A percentile compares a stretch with the other conserved stretches of the same genome.
Evolutionary conservation across 257 asterid genomes (phyloP).

Genomic region (Primulina huaijiensis): DNA sequence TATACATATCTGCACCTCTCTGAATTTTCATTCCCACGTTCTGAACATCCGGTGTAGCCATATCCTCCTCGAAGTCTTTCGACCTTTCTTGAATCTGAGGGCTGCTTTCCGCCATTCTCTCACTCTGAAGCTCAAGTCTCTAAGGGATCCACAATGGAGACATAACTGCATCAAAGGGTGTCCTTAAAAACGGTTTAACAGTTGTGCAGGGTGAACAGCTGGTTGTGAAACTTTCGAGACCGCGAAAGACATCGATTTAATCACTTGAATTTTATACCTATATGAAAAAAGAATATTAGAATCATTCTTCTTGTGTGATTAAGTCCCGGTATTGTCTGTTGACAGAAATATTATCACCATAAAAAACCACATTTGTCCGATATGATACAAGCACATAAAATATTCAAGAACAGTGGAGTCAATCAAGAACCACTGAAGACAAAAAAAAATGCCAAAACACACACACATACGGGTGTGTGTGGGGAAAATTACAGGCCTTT

Average conservation of each 20-base stretch:
- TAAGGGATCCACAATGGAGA: background rate
- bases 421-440: slow-evolving; percentile 17
- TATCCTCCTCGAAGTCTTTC: slow-evolving; percentile 31
- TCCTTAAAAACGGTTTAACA: slow-evolving; percentile 24
- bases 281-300: slow-evolving; percentile 16
- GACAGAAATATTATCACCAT: slow-evolving; percentile 14
- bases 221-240: slow-evolving; percentile 65
- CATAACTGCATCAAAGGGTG: slow-evolving; percentile 5
- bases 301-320: slow-evolving; percentile 5
- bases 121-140: background rate
- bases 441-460: slow-evolving; percentile 6
- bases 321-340: slow-evolving; percentile 8
- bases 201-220: slow-evolving; percentile 39
- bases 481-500: background rate
- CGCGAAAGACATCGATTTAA: slow-evolving; percentile 37
- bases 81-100: slow-evolving; percentile 33
- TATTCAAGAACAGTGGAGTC: background rate
- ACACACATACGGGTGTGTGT: slow-evolving; percentile 9
- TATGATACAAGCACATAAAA: background rate
- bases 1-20: slow-evolving; percentile 41
- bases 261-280: slow-evolving; percentile 26
- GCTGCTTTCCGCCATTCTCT: slow-evolving; percentile 40
- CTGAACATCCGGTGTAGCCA: slow-evolving; percentile 38
- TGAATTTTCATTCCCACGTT: slow-evolving; percentile 45
- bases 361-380: slow-evolving; percentile 13